Conservation (phyloP, 2,329 filamentous ascomycete species). For the Dissoconium aciculare region DNA sequence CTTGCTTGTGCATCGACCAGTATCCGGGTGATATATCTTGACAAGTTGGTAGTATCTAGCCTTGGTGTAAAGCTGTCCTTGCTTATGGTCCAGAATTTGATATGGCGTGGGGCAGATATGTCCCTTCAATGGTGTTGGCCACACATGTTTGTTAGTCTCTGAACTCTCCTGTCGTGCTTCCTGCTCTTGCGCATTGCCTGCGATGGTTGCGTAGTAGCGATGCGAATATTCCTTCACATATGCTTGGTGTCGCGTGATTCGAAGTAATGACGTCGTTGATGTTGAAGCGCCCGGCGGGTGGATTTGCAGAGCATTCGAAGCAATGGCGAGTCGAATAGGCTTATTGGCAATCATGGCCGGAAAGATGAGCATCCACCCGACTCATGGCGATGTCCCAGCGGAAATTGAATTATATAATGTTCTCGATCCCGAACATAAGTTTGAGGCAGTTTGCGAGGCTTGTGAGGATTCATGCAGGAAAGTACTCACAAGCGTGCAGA, state of each 20-base stretch:
- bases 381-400: no score
- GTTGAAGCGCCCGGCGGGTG: constrained; percentile 14
- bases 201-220: constrained; percentile 21
- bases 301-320: constrained; percentile 17
- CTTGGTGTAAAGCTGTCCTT: constrained; percentile 61
- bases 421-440: no score
- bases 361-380: no score
- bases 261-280: constrained; percentile 30
- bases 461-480: no score
- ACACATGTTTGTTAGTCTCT: constrained; percentile 14
- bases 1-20: constrained; percentile 27
- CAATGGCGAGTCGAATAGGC: constrained; percentile 19
- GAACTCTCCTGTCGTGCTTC: constrained; percentile 14
- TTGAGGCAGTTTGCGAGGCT: no score
- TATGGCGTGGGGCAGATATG: constrained; percentile 59
- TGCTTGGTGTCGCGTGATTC: constrained; percentile 18
- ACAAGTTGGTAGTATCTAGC: constrained; percentile 75
- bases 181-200: constrained; percentile 13
- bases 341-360: constrained; percentile 27
- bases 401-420: no score
- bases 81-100: constrained; percentile 59
- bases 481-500: no score
- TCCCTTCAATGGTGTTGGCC: constrained; percentile 24
- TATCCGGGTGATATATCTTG: constrained; percentile 88
- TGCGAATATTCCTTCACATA: constrained; percentile 4